A percentile compares a stretch with the other conserved stretches of the same genome.
These are phyloP conservation scores for Penicillium oxalicum DNA, from an alignment of 2,329 filamentous ascomycete species.

Conservation along the genomic window DNA sequence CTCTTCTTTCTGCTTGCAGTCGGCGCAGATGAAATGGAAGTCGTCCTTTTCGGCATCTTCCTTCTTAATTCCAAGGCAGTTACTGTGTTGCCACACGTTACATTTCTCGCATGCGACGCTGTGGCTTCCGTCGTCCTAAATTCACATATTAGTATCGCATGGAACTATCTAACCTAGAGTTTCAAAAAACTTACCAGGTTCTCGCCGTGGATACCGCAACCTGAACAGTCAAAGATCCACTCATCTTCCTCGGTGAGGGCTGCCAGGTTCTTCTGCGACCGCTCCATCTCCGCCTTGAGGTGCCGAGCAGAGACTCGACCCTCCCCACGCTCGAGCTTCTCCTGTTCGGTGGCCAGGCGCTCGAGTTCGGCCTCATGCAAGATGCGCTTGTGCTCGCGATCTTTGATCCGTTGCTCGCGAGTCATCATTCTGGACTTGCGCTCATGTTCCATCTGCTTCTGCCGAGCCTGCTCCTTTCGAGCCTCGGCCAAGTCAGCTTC, in stretches of 20 bases:
- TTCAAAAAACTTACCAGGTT: conserved; percentile 50
- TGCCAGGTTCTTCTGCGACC: conserved; percentile 68
- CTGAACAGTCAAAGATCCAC: conserved; percentile 88
- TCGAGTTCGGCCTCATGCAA: conserved; percentile 78
- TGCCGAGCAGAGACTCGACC: conserved; percentile 69
- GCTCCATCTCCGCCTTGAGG: conserved; percentile 75
- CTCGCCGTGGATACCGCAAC: conserved; percentile 83
- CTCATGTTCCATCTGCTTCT: conserved; percentile 64
- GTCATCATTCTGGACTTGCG: conserved; percentile 75
- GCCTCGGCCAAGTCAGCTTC: conserved; percentile 59
- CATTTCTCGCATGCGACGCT: conserved; percentile 91
- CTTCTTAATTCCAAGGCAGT: conserved; percentile 75
- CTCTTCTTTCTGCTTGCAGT: conserved; percentile 66
- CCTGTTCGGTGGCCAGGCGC: conserved; percentile 70
- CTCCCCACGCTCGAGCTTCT: conserved; percentile 50
- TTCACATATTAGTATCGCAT: conserved; percentile 16
- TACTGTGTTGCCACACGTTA: conserved; percentile 95
- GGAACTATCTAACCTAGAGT: not conserved
- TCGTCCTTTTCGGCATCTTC: conserved; percentile 74
- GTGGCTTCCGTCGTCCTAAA: conserved; percentile 79
- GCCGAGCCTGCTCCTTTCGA: conserved; percentile 52
- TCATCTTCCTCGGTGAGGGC: conserved; percentile 70
- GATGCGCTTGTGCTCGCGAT: conserved; percentile 77
- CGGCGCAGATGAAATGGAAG: conserved; percentile 78
- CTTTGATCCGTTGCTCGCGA: conserved; percentile 75